Evolutionary conservation across 768 basidiomycete species (phyloP).

Genomic region (Leucocoprinus sp.): DNA sequence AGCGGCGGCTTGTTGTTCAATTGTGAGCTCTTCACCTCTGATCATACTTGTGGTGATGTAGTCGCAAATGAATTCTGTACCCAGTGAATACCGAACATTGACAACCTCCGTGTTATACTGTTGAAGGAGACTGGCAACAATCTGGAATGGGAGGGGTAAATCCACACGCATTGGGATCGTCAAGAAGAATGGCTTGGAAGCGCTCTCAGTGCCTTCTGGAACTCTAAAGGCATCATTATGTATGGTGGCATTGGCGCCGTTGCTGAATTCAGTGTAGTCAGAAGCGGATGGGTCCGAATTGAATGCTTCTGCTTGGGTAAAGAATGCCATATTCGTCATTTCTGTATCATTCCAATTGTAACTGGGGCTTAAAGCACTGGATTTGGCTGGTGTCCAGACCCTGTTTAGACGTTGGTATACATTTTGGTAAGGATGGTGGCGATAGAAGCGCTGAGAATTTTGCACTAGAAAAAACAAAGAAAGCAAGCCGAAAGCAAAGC

Average conservation of each 20-base stretch:
- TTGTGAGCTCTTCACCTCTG: neutral
- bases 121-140: constrained; percentile 23
- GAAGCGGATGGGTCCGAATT: neutral
- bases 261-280: neutral
- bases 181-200: neutral
- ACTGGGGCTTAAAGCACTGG: neutral
- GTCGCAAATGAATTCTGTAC: constrained; percentile 32
- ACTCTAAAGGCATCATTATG: neutral
- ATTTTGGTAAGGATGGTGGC: constrained; percentile 19
- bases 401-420: neutral
- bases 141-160: constrained; percentile 15
- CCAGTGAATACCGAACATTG: constrained; percentile 62
- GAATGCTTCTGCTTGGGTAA: neutral
- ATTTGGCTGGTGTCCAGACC: neutral
- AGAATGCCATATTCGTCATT: neutral
- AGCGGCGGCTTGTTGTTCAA: constrained; percentile 6
- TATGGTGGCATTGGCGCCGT: neutral
- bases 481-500: constrained; percentile 12
- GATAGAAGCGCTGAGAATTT: constrained; percentile 16
- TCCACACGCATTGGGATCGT: constrained; percentile 8
- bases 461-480: constrained; percentile 15
- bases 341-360: neutral
- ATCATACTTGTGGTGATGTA: constrained; percentile 19
- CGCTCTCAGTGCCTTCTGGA: neutral
- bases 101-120: constrained; percentile 59